These are phyloP conservation scores for Zalaria obscura DNA, from an alignment of 2,329 filamentous ascomycete species.

Conservation along the genomic window DNA sequence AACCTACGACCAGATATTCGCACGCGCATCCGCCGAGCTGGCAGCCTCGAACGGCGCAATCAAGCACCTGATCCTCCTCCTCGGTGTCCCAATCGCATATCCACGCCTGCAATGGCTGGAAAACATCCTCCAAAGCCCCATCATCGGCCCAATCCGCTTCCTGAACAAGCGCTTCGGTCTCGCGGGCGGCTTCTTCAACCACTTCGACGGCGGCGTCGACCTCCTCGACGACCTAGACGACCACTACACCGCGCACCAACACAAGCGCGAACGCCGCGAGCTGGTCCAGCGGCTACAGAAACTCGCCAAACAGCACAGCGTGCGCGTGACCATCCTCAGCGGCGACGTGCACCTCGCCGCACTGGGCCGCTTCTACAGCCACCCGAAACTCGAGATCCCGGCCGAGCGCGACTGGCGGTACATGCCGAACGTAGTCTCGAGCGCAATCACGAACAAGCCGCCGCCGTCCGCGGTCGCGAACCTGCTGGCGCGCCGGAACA, in stretches of 20 bases:
- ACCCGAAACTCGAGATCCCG: conserved; percentile 40
- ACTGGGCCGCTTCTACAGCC: conserved; percentile 50
- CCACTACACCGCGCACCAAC: conserved; percentile 76
- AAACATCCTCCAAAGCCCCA: conserved; percentile 72
- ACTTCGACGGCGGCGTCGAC: conserved; percentile 69
- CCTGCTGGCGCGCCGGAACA: conserved; percentile 46
- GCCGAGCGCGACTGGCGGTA: conserved; percentile 46
- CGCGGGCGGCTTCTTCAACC: conserved; percentile 76
- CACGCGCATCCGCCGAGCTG: conserved; percentile 39
- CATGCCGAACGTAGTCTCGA: conserved; percentile 50
- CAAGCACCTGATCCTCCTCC: conserved; percentile 47
- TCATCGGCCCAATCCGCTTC: conserved; percentile 81
- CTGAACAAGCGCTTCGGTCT: conserved; percentile 83
- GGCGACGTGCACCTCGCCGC: conserved; percentile 52
- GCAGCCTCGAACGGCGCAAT: conserved; percentile 36
- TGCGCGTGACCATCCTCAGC: conserved; percentile 47
- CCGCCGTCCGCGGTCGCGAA: conserved; percentile 52
- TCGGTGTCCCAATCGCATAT: conserved; percentile 58
- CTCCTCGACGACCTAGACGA: conserved; percentile 52
- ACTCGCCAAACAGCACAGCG: conserved; percentile 38
- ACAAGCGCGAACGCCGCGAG: conserved; percentile 74
- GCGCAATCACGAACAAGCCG: conserved; percentile 54
- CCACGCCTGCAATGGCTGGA: conserved; percentile 87
- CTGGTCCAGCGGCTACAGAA: conserved; percentile 53
- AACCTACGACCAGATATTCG: conserved; percentile 47